Conservation (phyloP, 192 early-diverging fungal species). For the Dissophora ornata region DNA sequence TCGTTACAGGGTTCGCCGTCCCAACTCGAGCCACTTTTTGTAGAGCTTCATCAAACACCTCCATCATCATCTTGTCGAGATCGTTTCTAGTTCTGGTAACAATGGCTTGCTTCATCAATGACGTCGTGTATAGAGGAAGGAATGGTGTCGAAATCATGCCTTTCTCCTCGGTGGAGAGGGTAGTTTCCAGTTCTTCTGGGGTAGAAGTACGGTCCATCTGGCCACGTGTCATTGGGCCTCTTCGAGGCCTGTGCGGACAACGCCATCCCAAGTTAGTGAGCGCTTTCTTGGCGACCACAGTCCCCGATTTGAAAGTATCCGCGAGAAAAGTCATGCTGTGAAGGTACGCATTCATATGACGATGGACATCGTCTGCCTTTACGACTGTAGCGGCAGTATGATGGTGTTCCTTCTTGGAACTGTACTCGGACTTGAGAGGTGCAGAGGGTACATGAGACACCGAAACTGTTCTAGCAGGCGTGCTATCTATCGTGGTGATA, state of each 20-base stretch:
- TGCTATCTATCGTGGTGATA: too few relatives aligned
- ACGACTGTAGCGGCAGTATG: background rate
- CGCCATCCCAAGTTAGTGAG: background rate
- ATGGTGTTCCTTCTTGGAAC: background rate
- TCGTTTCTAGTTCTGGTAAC: background rate
- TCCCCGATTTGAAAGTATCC: background rate
- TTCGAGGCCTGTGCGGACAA: background rate
- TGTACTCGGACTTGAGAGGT: too few relatives aligned
- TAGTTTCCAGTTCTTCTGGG: background rate
- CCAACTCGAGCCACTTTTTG: too few relatives aligned
- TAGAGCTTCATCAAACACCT: too few relatives aligned
- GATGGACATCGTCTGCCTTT: background rate
- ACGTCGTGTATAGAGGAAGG: slow-evolving; percentile 2
- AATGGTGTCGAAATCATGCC: slow-evolving; percentile 26
- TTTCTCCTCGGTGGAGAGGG: slow-evolving; percentile 5
- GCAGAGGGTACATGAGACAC: too few relatives aligned
- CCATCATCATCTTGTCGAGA: background rate
- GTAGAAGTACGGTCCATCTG: too few relatives aligned
- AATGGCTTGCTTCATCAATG: background rate
- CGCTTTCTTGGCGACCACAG: background rate
- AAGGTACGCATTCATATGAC: background rate
- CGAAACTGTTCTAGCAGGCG: too few relatives aligned
- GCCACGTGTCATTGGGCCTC: background rate
- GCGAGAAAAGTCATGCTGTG: background rate
- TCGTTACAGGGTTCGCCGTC: too few relatives aligned